Percentiles rank a stretch among this genome's conserved stretches.
Conservation (phyloP, 2,329 filamentous ascomycete genomes). For the Arthrobotrys sinensis region DNA sequence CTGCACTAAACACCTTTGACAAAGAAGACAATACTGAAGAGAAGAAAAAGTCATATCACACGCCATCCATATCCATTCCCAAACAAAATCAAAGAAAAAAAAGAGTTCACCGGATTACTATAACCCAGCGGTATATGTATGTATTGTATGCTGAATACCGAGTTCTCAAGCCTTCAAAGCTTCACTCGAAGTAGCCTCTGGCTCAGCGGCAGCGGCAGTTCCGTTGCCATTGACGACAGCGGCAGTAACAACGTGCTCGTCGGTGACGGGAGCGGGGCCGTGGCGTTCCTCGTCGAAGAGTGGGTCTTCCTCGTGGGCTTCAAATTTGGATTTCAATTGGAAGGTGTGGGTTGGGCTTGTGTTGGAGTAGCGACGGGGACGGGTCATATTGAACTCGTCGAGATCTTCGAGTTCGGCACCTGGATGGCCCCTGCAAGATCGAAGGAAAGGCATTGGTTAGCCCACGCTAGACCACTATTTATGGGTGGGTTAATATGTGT, state of each 20-base stretch:
- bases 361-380: slow-evolving; percentile 92
- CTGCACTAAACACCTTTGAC: slow-evolving; percentile 1
- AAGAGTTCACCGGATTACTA: background rate
- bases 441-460: background rate
- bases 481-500: slow-evolving; percentile 21
- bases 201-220: background rate
- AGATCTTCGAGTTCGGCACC: slow-evolving; percentile 83
- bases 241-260: slow-evolving; percentile 23
- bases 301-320: slow-evolving; percentile 87
- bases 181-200: slow-evolving; percentile 38
- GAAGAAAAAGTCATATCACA: slow-evolving; percentile 35
- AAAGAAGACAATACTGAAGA: slow-evolving; percentile 32
- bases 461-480: no score
- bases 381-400: slow-evolving; percentile 85
- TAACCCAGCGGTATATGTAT: no score
- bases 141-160: background rate
- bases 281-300: slow-evolving; percentile 91
- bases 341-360: slow-evolving; percentile 81
- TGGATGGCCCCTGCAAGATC: slow-evolving; percentile 78
- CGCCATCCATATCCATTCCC: background rate
- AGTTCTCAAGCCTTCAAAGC: slow-evolving; percentile 31
- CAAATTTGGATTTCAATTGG: slow-evolving; percentile 94
- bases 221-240: slow-evolving; percentile 16
- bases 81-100: slow-evolving; percentile 41
- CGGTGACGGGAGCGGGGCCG: slow-evolving; percentile 68